phyloP scores from a whole-genome alignment of 805 yeast genomes.

The Candida odintsovae region DNA sequence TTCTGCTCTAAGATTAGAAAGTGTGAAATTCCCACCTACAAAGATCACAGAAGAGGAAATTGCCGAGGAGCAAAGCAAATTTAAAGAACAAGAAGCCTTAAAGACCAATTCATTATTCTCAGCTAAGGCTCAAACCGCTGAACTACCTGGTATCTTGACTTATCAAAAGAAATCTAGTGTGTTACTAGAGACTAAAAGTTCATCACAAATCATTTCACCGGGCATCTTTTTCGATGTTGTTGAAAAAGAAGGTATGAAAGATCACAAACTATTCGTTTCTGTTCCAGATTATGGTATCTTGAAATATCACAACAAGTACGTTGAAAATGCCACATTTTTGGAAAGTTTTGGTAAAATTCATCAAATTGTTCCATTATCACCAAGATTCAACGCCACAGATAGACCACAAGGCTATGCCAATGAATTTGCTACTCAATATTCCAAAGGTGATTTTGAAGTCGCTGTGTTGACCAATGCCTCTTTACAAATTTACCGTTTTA shows the following conservation, averaged over 20 bases:
- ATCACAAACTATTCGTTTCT: constrained; percentile 59
- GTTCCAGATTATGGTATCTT: constrained; percentile 83
- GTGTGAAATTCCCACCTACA: constrained; percentile 65
- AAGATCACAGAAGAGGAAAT: constrained; percentile 31
- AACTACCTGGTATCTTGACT: constrained; percentile 30
- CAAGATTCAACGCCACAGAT: constrained; percentile 63
- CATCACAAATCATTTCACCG: constrained; percentile 67
- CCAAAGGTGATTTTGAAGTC: constrained; percentile 56
- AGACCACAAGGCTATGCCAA: constrained; percentile 82
- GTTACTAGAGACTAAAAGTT: constrained; percentile 50
- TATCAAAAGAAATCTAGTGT: constrained; percentile 51
- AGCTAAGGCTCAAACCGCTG: constrained; percentile 14
- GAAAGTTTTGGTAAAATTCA: constrained; percentile 59
- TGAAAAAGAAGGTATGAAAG: constrained; percentile 19
- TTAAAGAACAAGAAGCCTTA: constrained; percentile 26
- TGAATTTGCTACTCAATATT: constrained; percentile 81
- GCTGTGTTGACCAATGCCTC: constrained; percentile 82
- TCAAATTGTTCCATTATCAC: constrained; percentile 66
- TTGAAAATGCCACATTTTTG: constrained; percentile 77
- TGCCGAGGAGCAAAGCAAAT: constrained; percentile 16
- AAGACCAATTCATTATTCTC: constrained; percentile 27
- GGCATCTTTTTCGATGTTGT: constrained; percentile 78
- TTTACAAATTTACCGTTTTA: constrained; percentile 66
- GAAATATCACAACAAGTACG: constrained; percentile 62
- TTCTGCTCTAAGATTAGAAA: constrained; percentile 37